A percentile compares a stretch with the other conserved stretches of the same genome.
These are phyloP conservation scores for Sphenostylis stenocarpa DNA, from an alignment of 306 rosid species.

Conservation along the genomic window DNA sequence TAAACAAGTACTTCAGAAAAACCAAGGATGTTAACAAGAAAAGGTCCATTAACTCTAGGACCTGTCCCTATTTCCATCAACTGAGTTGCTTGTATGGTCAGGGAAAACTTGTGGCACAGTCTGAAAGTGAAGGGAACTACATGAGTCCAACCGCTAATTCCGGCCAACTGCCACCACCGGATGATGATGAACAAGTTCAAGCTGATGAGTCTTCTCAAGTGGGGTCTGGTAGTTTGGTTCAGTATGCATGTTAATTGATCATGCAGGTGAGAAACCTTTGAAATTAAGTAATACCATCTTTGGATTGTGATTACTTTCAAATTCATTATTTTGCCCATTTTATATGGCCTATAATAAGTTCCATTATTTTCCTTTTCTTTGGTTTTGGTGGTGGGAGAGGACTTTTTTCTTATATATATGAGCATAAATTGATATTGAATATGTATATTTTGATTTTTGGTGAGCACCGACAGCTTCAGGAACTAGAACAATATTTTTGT, in stretches of 20 bases:
- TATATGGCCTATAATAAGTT: neutral
- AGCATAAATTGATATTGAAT: neutral
- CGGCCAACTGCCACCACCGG: neutral
- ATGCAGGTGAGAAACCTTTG: constrained; percentile 39
- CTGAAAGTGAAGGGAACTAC: constrained; percentile 21
- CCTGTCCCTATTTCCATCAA: constrained; percentile 89
- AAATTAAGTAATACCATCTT: constrained; percentile 24
- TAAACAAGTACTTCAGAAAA: constrained; percentile 86
- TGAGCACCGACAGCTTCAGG: constrained; percentile 51
- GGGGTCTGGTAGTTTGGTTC: constrained; percentile 7
- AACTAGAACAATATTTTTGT: neutral
- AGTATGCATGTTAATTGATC: constrained; percentile 22
- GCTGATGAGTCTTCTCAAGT: constrained; percentile 22
- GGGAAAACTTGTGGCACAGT: constrained; percentile 38
- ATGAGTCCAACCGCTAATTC: constrained; percentile 6
- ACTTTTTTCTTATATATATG: neutral
- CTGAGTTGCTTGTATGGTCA: constrained; percentile 57
- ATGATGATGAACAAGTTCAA: neutral
- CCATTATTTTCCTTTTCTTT: neutral
- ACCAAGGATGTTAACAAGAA: constrained; percentile 71
- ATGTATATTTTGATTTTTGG: constrained; percentile 26
- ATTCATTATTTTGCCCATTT: constrained; percentile 29
- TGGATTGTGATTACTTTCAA: constrained; percentile 42
- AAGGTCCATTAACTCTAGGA: constrained; percentile 80
- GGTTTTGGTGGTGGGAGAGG: neutral